phyloP scores from a whole-genome alignment of 108 stramenopile species.

The Nitzschia palea region DNA sequence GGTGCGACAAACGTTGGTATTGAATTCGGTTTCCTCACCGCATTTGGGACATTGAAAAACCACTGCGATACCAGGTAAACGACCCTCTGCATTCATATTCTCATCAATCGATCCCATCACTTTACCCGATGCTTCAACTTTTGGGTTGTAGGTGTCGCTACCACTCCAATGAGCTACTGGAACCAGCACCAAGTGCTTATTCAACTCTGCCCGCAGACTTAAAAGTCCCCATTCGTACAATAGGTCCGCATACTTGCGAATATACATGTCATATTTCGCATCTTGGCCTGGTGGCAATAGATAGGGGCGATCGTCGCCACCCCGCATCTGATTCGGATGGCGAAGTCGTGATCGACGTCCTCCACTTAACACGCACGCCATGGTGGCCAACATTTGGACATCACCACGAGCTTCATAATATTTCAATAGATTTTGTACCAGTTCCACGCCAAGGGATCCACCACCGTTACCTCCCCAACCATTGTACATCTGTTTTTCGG shows the following conservation, averaged over 20 bases:
- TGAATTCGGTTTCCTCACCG: conserved; percentile 36
- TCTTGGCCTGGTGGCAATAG: conserved; percentile 53
- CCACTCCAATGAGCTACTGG: neutral
- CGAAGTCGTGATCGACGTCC: conserved; percentile 6
- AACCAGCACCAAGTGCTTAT: conserved; percentile 59
- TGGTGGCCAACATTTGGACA: conserved; percentile 78
- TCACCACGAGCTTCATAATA: conserved; percentile 76
- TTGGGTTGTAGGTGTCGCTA: neutral
- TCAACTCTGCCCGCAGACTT: conserved; percentile 62
- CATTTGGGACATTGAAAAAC: conserved; percentile 55
- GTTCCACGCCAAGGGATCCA: conserved; percentile 62
- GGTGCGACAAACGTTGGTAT: conserved; percentile 45
- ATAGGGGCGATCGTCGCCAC: conserved; percentile 17
- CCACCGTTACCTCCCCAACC: conserved; percentile 70
- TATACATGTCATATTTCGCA: conserved; percentile 64
- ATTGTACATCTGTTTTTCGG: conserved; percentile 31
- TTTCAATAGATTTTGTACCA: conserved; percentile 54
- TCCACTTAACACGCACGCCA: conserved; percentile 70
- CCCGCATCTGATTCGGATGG: neutral
- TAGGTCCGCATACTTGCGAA: conserved; percentile 59
- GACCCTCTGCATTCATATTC: neutral
- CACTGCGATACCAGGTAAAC: conserved; percentile 42
- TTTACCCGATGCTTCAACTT: neutral
- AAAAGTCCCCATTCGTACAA: conserved; percentile 75
- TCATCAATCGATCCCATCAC: neutral